Evolutionary conservation across 1,284 basidiomycete genomes (phyloP).

Genomic region (Porodaedalea pini): DNA sequence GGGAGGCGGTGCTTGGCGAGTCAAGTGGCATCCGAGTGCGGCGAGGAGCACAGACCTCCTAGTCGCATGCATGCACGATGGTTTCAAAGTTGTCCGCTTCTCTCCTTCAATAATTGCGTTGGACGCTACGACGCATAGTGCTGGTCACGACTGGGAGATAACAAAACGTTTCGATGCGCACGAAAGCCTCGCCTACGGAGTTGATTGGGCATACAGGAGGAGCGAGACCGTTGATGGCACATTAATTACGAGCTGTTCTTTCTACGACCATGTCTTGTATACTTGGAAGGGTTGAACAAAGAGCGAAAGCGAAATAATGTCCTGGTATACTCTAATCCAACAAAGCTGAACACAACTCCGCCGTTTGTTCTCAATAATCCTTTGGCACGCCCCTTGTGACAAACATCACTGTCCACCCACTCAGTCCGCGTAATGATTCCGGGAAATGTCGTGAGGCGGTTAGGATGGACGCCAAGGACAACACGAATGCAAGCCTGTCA

Average conservation of each 20-base stretch:
- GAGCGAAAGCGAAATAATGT: not conserved
- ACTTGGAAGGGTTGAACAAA: slow-evolving; percentile 66
- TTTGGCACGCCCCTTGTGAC: slow-evolving; percentile 51
- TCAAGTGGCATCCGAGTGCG: slow-evolving; percentile 88
- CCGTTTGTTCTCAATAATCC: not conserved
- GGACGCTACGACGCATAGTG: slow-evolving; percentile 16
- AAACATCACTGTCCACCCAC: slow-evolving; percentile 65
- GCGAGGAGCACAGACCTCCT: slow-evolving; percentile 66
- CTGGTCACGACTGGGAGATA: slow-evolving; percentile 36
- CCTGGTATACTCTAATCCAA: no score
- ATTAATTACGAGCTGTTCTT: slow-evolving; percentile 87
- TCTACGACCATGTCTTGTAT: slow-evolving; percentile 88
- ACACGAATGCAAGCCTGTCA: slow-evolving; percentile 45
- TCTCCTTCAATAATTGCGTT: slow-evolving; percentile 15
- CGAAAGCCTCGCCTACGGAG: slow-evolving; percentile 88
- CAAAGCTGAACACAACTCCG: not conserved
- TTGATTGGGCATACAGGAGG: slow-evolving; percentile 78
- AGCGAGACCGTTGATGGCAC: slow-evolving; percentile 36
- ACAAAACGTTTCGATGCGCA: slow-evolving; percentile 73
- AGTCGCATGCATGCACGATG: slow-evolving; percentile 96
- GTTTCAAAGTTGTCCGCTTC: slow-evolving; percentile 80
- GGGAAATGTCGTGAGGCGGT: slow-evolving; percentile 60
- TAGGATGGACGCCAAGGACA: slow-evolving; percentile 62
- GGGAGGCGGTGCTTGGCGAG: slow-evolving; percentile 93
- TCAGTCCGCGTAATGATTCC: slow-evolving; percentile 63